These are phyloP conservation scores for Rhizopogon vulgaris DNA, from an alignment of 768 basidiomycete genomes.

Conservation along the genomic window DNA sequence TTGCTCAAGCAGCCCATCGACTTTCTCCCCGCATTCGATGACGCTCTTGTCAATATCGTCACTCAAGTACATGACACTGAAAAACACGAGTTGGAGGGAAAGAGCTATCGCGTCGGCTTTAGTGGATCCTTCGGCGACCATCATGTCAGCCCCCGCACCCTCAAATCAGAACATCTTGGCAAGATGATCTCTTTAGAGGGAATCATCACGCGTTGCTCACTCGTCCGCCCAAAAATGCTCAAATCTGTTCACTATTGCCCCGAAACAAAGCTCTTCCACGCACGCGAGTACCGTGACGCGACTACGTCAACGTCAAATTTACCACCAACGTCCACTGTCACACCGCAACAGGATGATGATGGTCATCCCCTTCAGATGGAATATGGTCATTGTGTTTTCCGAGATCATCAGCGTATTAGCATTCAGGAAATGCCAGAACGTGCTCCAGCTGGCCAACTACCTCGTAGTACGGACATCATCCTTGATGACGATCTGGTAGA, in stretches of 20 bases:
- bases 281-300: constrained; percentile 89
- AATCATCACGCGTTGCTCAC: constrained; percentile 95
- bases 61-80: constrained; percentile 67
- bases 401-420: constrained; percentile 94
- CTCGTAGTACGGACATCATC: constrained; percentile 93
- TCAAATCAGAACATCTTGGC: constrained; percentile 82
- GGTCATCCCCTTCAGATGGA: constrained; percentile 85
- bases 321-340: constrained; percentile 79
- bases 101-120: constrained; percentile 82
- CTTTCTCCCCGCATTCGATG: constrained; percentile 85
- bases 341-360: constrained; percentile 89
- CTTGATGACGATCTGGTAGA: constrained; percentile 96
- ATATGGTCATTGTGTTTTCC: constrained; percentile 85
- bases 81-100: constrained; percentile 78
- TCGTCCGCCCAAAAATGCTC: constrained; percentile 98
- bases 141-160: constrained; percentile 91
- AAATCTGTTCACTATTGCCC: constrained; percentile 94
- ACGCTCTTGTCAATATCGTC: constrained; percentile 70
- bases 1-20: constrained; percentile 84
- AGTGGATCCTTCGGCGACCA: constrained; percentile 98
- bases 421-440: constrained; percentile 99
- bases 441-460: constrained; percentile 94
- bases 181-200: constrained; percentile 98
- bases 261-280: constrained; percentile 78
- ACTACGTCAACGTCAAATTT: constrained; percentile 81